Evolutionary conservation across 352 stramenopile species (phyloP), one percentile per base, ranked within the genome.

Genomic region (Salisapilia sapeloensis): DNA sequence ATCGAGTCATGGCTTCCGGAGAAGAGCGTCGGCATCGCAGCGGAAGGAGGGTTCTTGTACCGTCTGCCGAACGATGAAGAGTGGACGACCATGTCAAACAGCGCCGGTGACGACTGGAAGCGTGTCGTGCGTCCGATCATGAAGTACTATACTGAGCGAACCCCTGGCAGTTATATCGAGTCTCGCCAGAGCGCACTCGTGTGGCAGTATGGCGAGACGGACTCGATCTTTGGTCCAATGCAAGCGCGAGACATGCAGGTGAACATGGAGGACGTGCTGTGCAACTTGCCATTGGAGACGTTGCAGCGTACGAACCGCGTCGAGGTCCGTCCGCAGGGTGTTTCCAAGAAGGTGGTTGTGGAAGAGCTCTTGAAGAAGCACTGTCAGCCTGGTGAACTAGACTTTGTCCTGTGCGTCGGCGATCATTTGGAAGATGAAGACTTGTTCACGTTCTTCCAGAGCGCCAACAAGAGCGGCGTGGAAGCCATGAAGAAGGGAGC

Each of bases 191-290:
- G 55, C 29, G 74, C 60, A 9, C 33, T 80, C 8, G 56, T 58
- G n/a, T 78, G 62, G 62, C 56, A 74, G 33, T 77, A 82, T 45
- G 63, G 62, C 6, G 64, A 82, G 18, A 76, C 67, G 5, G 70
- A 86, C 35, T 56, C 64, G 9, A 76, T 76, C 33, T 79, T 82
- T 50, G 69, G 69, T 0, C 57, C 65, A 6, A 85, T 81, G 74
- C 74, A 90, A 38, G 74, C 70, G 2, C 72, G 75, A 13, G 74
- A 90, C 36, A 90, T 90, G 74, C 74, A 86, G 42, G 71, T 90
- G 12, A 76, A 90, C 34, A 46, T 90, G 38, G 74, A 90, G 52
- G 74, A 90, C 39, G 66, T 82, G n/a, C 34, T 90, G 31, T 79
- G 64, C 24, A 83, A 81, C 29, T 26, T 90, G 33, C 74, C 74